Base-by-base conservation (phyloP, 768 basidiomycete genomes). In the Collybia nuda region DNA sequence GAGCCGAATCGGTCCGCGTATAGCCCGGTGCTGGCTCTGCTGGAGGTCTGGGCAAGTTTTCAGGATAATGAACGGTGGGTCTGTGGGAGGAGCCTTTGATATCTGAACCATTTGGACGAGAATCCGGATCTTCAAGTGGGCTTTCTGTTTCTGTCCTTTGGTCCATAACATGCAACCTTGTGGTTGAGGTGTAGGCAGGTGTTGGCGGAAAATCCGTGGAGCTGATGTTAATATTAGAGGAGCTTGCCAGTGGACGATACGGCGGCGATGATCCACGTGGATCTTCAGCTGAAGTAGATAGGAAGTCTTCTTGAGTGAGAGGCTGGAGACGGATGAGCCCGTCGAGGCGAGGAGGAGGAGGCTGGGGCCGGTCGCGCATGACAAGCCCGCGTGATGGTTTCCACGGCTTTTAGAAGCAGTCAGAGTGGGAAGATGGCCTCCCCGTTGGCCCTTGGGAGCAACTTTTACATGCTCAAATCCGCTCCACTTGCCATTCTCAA, bases 31-130 rank as follows among this genome's bases (percentile, higher is more conserved):
- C 50, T 9, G 67, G 63, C 4, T 60, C 56, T 39, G 54, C 40
- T 6, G 65, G 48, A 12, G 62, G 57, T 6, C 64, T 62, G 32
- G 32, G 32, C 19, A 79, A 53, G 32, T 74, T 69, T 3, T 78
- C 76, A 3, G 71, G 69, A 54, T 85, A 85, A 62, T 84, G 85
- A 24, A 84, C 84, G 28, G 71, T 62, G 12, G 70, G 75, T 42
- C 72, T 32, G 14, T 32, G 32, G 14, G 32, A 57, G 24, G 50
- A 55, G 55, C 51, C 40, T 46, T 55, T 51, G 44, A 55, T 44
- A 35, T 61, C 51, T 24, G 44, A 50, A 47, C 60, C 53, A 48
- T 51, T 52, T 48, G 60, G 38, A 50, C 32, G 51, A 40, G 55
- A 49, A 36, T 56, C 46, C 17, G 56, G 50, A n/a, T 64, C 58